A percentile compares a stretch with the other conserved stretches of the same genome.
phyloP scores from a whole-genome alignment of 2,329 filamentous ascomycete genomes.

The Stachybotrys chartarum region DNA sequence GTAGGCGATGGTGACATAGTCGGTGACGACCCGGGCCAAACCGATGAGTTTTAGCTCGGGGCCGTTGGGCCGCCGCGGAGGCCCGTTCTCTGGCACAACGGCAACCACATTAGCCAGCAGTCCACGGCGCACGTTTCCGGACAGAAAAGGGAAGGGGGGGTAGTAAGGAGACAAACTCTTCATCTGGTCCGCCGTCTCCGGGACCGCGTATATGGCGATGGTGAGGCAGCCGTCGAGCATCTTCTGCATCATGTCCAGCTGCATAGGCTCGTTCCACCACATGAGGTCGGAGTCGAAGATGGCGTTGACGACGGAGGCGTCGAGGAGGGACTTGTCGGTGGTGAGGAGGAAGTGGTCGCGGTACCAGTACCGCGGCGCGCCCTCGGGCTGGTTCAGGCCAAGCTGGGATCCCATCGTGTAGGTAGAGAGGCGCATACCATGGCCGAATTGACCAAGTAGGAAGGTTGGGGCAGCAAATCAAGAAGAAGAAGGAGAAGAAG shows the following conservation, averaged over 20 bases:
- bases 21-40: slow-evolving; percentile 55
- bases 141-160: slow-evolving; percentile 11
- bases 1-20: slow-evolving; percentile 62
- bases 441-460: background rate
- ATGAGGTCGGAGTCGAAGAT: slow-evolving; percentile 49
- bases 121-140: slow-evolving; percentile 12
- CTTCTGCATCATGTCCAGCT: slow-evolving; percentile 38
- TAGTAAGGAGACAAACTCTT: slow-evolving; percentile 20
- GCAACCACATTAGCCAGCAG: slow-evolving; percentile 7
- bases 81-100: slow-evolving; percentile 20
- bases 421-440: background rate
- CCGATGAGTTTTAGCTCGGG: slow-evolving; percentile 29
- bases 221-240: slow-evolving; percentile 53
- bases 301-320: slow-evolving; percentile 45
- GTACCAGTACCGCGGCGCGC: slow-evolving; percentile 36
- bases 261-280: slow-evolving; percentile 53
- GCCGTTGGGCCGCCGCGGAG: slow-evolving; percentile 20
- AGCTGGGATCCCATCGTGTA: slow-evolving; percentile 11
- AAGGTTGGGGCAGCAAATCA: background rate
- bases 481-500: background rate
- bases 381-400: slow-evolving; percentile 18
- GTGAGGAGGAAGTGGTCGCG: slow-evolving; percentile 52
- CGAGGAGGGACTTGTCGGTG: slow-evolving; percentile 49
- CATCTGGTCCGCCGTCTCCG: slow-evolving; percentile 30
- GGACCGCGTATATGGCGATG: slow-evolving; percentile 47